A percentile compares a stretch with the other conserved stretches of the same genome.
These are phyloP conservation scores for Fusarium zealandicum DNA, from an alignment of 2,329 filamentous ascomycete species.

Conservation along the genomic window DNA sequence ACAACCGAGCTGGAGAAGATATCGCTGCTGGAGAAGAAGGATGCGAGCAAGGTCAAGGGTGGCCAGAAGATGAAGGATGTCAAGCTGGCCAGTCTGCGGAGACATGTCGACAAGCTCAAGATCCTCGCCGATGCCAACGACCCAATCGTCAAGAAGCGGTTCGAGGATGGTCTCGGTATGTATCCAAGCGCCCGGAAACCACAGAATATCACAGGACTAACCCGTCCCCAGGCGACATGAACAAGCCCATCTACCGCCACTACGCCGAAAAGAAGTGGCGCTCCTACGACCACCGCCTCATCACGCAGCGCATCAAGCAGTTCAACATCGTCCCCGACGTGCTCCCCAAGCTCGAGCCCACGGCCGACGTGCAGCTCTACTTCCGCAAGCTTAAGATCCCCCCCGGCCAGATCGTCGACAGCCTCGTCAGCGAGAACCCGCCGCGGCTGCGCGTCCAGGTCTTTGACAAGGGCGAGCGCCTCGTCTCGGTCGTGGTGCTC, in stretches of 20 bases:
- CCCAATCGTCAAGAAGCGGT: conserved; percentile 88
- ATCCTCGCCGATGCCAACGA: conserved; percentile 95
- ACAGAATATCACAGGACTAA: neutral
- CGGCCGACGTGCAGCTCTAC: conserved; percentile 79
- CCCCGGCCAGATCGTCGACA: conserved; percentile 81
- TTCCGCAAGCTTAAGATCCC: conserved; percentile 75
- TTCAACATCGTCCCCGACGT: conserved; percentile 90
- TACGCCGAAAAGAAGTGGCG: conserved; percentile 90
- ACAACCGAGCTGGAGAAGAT: conserved; percentile 72
- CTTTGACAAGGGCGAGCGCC: conserved; percentile 81
- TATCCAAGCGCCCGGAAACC: neutral
- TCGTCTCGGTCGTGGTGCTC: conserved; percentile 84
- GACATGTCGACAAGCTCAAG: conserved; percentile 80
- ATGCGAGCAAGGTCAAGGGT: conserved; percentile 64
- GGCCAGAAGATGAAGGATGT: conserved; percentile 71
- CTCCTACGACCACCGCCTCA: conserved; percentile 77
- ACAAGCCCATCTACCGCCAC: conserved; percentile 92
- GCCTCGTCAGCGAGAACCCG: conserved; percentile 73
- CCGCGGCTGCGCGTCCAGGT: conserved; percentile 83
- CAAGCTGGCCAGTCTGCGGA: conserved; percentile 72
- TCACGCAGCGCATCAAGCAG: conserved; percentile 85
- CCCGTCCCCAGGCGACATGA: conserved; percentile 81
- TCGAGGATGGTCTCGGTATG: conserved; percentile 87
- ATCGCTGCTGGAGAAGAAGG: conserved; percentile 66
- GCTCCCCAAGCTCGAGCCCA: conserved; percentile 78